Evolutionary conservation across 1,284 basidiomycete species (phyloP), one percentile per base, ranked within the genome.

Genomic region (Macrocystidia cucumis): DNA sequence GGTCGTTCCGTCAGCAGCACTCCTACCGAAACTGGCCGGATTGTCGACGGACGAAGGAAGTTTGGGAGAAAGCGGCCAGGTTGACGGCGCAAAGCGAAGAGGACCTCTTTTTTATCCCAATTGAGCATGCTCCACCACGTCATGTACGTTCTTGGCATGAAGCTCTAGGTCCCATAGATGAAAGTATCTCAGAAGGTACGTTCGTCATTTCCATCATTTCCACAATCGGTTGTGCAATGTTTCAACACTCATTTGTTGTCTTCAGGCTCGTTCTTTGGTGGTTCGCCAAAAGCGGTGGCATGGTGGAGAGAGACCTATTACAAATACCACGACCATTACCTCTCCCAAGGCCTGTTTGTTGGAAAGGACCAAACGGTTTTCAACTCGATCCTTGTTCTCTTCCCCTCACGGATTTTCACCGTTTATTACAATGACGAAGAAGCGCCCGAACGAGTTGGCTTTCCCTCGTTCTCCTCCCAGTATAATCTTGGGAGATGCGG

Each of bases 201-300:
- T 50, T 3, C 19, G 11, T 21, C 9, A 41, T 13, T 26, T 27
- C 32, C 30, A 5, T 32, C 12, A n/a, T n/a, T n/a, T n/a, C n/a
- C n/a, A n/a, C n/a, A n/a, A n/a, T n/a, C n/a, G n/a, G n/a, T n/a
- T n/a, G 12, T 27, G n/a, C 26, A 31, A 27, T 22, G 12, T 7
- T 29, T 31, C 5, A 9, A 33, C 3, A 24, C 21, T 3, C 24
- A 6, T 31, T 25, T 27, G 13, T 24, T 29, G 11, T 20, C 17
- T 35, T 6, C 42, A 72, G 72, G 67, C n/a, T 69, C 71, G 1
- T 74, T 74, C 48, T 74, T 74, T 34, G 72, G 73, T 5, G 71
- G 71, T 3, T 49, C 59, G 1, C 62, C 65, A 1, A 21, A 41
- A 5, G 54, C 65, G 0, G 49, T 73, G 8, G 39, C 49, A 6